Evolutionary conservation across 2,329 filamentous ascomycete species (phyloP).

Genomic region (Fonsecaea monophora): DNA sequence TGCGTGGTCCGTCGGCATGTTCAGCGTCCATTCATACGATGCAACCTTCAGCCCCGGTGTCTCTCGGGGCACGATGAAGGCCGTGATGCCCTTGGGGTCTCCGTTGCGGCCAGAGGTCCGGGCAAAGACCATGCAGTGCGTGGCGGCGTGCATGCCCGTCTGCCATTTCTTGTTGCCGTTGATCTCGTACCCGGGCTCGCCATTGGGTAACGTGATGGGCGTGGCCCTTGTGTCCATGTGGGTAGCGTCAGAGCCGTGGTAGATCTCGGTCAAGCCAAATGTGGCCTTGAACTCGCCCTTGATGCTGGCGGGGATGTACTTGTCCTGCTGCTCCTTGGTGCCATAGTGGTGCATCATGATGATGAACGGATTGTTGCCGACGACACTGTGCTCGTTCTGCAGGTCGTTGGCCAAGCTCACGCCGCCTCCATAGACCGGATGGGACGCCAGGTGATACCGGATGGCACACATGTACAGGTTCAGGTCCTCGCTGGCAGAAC

Average conservation of each 20-base stretch:
- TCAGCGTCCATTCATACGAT: constrained; percentile 69
- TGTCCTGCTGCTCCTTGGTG: constrained; percentile 59
- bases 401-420: constrained; percentile 68
- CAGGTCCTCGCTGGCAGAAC: constrained; percentile 55
- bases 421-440: constrained; percentile 55
- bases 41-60: constrained; percentile 61
- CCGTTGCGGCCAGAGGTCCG: constrained; percentile 63
- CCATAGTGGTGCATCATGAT: constrained; percentile 69
- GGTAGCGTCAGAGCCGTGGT: constrained; percentile 68
- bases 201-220: constrained; percentile 49
- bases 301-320: constrained; percentile 61
- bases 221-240: constrained; percentile 64
- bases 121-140: constrained; percentile 68
- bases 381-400: constrained; percentile 68
- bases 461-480: constrained; percentile 71
- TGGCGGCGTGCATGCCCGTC: constrained; percentile 67
- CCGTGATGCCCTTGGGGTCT: constrained; percentile 63
- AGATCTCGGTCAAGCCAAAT: constrained; percentile 68
- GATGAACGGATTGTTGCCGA: constrained; percentile 68
- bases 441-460: constrained; percentile 64
- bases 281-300: constrained; percentile 62
- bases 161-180: constrained; percentile 70
- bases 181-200: constrained; percentile 59
- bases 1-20: constrained; percentile 71
- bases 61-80: constrained; percentile 64